Conservation (phyloP, 2,329 filamentous ascomycete genomes). For the Arthrobotrys musiformis region DNA sequence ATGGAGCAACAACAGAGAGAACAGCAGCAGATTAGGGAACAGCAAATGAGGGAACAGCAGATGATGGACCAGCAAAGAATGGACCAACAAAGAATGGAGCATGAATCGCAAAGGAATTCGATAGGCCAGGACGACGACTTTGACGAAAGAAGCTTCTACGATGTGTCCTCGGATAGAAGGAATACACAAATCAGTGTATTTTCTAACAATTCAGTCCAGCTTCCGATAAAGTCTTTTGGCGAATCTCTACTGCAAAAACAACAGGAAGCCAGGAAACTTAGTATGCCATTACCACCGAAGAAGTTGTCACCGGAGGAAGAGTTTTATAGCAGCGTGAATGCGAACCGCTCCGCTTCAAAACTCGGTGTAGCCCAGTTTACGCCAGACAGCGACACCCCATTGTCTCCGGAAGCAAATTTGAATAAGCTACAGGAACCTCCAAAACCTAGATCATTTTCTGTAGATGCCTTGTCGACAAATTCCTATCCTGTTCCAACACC, state of each 20-base stretch:
- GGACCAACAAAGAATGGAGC: constrained; percentile 9
- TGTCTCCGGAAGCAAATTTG: constrained; percentile 6
- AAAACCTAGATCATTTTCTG: constrained; percentile 30
- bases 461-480: constrained; percentile 33
- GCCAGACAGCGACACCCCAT: constrained; percentile 33
- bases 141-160: constrained; percentile 46
- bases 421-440: constrained; percentile 15
- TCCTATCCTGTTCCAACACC: constrained; percentile 48
- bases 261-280: constrained; percentile 12
- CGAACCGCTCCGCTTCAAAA: constrained; percentile 16
- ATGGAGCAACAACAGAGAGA: constrained; percentile 33
- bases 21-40: not conserved
- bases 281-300: constrained; percentile 8
- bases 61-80: not conserved
- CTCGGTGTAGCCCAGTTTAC: constrained; percentile 33
- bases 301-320: constrained; percentile 42
- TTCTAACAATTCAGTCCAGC: not conserved
- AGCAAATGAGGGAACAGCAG: constrained; percentile 20
- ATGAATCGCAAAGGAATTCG: not conserved
- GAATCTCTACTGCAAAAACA: constrained; percentile 16
- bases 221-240: constrained; percentile 11
- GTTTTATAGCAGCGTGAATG: constrained; percentile 42
- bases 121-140: constrained; percentile 17
- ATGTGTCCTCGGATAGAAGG: constrained; percentile 13
- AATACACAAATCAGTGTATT: constrained; percentile 20